Evolutionary conservation across 164 flowering plant genomes (phyloP).

Genomic region (Amborella trichopoda): DNA sequence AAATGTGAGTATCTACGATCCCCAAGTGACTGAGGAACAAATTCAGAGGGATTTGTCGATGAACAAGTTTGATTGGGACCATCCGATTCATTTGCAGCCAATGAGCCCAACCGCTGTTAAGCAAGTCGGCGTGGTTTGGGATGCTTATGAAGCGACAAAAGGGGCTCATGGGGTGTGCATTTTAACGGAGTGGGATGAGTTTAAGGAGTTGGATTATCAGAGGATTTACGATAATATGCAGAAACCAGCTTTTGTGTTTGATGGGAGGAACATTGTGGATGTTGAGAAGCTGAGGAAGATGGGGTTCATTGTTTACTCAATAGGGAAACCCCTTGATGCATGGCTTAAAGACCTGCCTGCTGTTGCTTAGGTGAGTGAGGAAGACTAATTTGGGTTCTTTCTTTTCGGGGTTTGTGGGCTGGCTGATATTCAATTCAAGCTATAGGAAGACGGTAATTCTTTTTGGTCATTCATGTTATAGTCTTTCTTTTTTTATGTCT

Average conservation of each 20-base stretch:
- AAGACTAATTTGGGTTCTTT: not conserved
- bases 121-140: conserved; percentile 37
- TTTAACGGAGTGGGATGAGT: conserved; percentile 84
- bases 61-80: conserved; percentile 78
- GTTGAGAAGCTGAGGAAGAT: conserved; percentile 52
- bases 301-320: conserved; percentile 70
- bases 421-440: conserved; percentile 1
- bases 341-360: conserved; percentile 91
- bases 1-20: conserved; percentile 55
- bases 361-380: conserved; percentile 24
- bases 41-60: conserved; percentile 46
- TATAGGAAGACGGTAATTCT: no score
- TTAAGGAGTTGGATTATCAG: conserved; percentile 54
- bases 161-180: conserved; percentile 70
- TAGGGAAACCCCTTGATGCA: conserved; percentile 71
- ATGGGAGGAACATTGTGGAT: conserved; percentile 63
- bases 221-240: conserved; percentile 63
- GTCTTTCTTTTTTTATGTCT: no score
- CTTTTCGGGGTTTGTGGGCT: no score
- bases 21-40: conserved; percentile 62
- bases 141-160: conserved; percentile 65
- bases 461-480: no score
- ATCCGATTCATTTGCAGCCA: conserved; percentile 48
- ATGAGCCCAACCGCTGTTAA: conserved; percentile 38
- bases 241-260: conserved; percentile 69